Percentiles rank a stretch among this genome's conserved stretches.
These are phyloP conservation scores for Chlamydomonas reinhardtii DNA, from an alignment of 163 green algal genomes.

Conservation along the genomic window DNA sequence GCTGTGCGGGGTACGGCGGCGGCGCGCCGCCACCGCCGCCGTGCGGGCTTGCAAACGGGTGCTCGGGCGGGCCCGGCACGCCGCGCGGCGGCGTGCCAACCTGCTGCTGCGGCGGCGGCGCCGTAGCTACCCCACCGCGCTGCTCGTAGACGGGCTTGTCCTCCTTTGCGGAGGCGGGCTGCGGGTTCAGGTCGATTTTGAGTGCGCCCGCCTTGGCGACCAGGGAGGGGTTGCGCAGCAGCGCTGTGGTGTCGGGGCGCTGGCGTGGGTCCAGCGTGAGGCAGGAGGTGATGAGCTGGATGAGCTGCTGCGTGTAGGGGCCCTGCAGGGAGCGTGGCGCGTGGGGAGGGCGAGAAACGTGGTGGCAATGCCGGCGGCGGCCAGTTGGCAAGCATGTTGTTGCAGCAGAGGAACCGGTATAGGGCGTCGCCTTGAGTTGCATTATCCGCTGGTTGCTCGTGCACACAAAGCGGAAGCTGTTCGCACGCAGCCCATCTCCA, in stretches of 20 bases:
- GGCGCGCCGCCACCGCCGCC: not conserved
- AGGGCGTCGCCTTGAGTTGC: no score
- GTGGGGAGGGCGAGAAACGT: no score
- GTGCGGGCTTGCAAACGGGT: not conserved
- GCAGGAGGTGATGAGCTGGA: slow-evolving; percentile 39
- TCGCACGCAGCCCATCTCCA: no score
- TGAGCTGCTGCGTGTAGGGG: slow-evolving; percentile 57
- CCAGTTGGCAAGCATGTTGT: no score
- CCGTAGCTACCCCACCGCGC: not conserved
- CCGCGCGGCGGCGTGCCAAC: no score
- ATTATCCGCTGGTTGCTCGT: no score
- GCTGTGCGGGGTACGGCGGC: slow-evolving; percentile 22
- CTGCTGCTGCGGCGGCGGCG: not conserved
- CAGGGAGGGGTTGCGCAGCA: slow-evolving; percentile 58
- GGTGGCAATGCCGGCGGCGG: no score
- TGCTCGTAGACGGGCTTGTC: slow-evolving; percentile 47
- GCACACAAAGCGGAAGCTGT: no score
- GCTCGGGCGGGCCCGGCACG: no score
- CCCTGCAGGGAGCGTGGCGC: not conserved
- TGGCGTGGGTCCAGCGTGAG: slow-evolving; percentile 59
- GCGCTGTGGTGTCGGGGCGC: slow-evolving; percentile 47
- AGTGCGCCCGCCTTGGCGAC: slow-evolving; percentile 56
- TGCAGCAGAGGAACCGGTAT: no score
- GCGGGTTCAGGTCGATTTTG: slow-evolving; percentile 56
- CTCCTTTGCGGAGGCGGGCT: slow-evolving; percentile 30